Evolutionary conservation across 83 land plant species (phyloP).

Genomic region (Picea abies): DNA sequence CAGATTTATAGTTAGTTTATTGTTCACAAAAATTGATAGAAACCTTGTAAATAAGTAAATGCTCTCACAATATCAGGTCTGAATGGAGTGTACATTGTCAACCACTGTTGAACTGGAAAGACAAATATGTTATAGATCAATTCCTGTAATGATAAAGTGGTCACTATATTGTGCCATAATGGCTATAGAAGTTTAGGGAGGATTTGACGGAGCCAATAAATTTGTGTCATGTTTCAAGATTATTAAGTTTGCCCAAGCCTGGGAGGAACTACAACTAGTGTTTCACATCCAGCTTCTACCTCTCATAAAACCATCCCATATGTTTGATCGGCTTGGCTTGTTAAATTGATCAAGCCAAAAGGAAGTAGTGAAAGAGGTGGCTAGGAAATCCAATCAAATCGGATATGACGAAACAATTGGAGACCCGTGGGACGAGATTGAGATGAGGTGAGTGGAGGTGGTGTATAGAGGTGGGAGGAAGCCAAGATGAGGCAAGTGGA

Average conservation of each 20-base stretch:
- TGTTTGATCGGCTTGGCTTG: background rate
- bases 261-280: conserved; percentile 28
- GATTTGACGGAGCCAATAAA: conserved; percentile 29
- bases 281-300: conserved; percentile 26
- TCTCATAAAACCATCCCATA: conserved; percentile 16
- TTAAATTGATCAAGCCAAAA: background rate
- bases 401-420: too few species aligned
- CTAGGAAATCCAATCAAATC: too few species aligned
- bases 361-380: conserved; percentile 2
- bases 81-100: conserved; percentile 27
- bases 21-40: background rate
- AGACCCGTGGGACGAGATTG: too few species aligned
- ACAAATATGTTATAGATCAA: conserved; percentile 7
- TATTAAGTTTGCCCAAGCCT: conserved; percentile 25
- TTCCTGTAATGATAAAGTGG: background rate
- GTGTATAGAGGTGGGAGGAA: too few species aligned
- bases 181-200: conserved; percentile 21
- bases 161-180: conserved; percentile 27
- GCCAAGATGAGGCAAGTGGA: too few species aligned
- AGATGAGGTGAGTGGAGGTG: too few species aligned
- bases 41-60: background rate
- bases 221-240: conserved; percentile 22
- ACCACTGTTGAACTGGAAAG: conserved; percentile 10
- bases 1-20: background rate
- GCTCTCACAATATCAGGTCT: conserved; percentile 16